Evolutionary conservation across 2,329 filamentous ascomycete species (phyloP), one percentile per base, ranked within the genome.

Genomic region (Verticillium longisporum): DNA sequence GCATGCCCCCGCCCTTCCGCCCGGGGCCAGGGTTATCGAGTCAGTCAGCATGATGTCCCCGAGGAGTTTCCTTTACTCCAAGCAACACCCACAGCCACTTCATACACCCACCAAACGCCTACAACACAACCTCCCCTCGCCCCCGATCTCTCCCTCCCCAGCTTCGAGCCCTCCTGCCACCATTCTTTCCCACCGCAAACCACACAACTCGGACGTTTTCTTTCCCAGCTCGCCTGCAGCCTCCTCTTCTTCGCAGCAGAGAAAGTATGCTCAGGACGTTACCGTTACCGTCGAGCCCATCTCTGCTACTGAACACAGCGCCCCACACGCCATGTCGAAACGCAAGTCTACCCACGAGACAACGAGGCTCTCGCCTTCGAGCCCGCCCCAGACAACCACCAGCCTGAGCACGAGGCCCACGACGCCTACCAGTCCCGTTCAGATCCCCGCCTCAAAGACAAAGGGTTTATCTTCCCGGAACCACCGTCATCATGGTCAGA

Each of bases 351-450:
- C 59, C 62, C 62, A 63, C 62, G 62, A 65, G 60, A 63, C 62
- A 53, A 56, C 61, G 53, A 65, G 62, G 61, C 36, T 64, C 58
- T 63, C 64, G 33, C 64, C 64, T 34, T 62, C 62, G 57, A 65
- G 64, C 59, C 64, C 62, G 60, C 62, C 64, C 34, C 58, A 61
- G 34, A 64, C 66, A 37, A 61, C 66, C 58, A 59, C 66, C 32
- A 57, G 66, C 61, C 37, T 68, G 62, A 60, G 58, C 58, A 58
- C 64, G 55, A 58, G 63, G 56, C 56, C 66, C 33, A 63, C 62
- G 21, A 60, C 64, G 31, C 73, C 80, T 26, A 80, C 81, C 21
- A 80, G 77, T 63, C 83, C 83, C 0, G 81, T 86, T 18, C 80
- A 84, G 69, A 86, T 86, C 56, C 83, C 83, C 45, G 71, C 72